Evolutionary conservation across 2,329 filamentous ascomycete species (phyloP).

Genomic region (Fusarium cyanostomum): DNA sequence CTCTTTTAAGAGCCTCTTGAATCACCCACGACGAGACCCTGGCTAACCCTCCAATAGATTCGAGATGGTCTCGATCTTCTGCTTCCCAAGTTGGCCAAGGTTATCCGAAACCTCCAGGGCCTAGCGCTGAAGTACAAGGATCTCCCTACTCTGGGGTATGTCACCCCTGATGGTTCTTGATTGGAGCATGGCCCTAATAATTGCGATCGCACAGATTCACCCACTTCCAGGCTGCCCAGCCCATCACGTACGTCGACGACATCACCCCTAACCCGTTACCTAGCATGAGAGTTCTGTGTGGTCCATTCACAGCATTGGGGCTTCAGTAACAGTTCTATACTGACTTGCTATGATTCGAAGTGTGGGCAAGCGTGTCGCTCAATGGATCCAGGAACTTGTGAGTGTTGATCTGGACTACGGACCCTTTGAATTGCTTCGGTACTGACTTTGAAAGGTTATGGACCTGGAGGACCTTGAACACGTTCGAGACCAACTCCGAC

Average conservation of each 20-base stretch:
- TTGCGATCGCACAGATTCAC: neutral
- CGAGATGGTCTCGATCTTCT: conserved; percentile 22
- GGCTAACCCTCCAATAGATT: neutral
- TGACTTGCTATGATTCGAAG: neutral
- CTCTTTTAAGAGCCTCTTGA: too few relatives aligned
- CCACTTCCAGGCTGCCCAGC: conserved; percentile 26
- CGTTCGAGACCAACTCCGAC: conserved; percentile 15
- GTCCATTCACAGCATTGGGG: neutral
- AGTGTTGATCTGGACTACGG: neutral
- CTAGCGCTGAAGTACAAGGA: conserved; percentile 27
- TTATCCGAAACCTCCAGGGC: conserved; percentile 22
- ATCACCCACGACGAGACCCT: too few relatives aligned
- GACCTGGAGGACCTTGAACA: conserved; percentile 26
- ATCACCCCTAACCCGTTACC: neutral
- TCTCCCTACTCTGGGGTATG: conserved; percentile 17
- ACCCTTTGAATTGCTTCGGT: neutral
- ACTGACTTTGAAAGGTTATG: conserved; percentile 6
- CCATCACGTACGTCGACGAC: conserved; percentile 9
- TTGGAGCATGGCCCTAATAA: neutral
- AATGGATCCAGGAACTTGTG: conserved; percentile 30
- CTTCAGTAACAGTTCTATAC: neutral
- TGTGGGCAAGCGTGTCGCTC: conserved; percentile 26
- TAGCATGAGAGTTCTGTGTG: too few relatives aligned
- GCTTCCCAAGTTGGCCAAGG: conserved; percentile 28
- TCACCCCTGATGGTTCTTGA: neutral